These are phyloP conservation scores for Boletus eberwhitei DNA, from an alignment of 768 basidiomycete genomes.

Conservation along the genomic window DNA sequence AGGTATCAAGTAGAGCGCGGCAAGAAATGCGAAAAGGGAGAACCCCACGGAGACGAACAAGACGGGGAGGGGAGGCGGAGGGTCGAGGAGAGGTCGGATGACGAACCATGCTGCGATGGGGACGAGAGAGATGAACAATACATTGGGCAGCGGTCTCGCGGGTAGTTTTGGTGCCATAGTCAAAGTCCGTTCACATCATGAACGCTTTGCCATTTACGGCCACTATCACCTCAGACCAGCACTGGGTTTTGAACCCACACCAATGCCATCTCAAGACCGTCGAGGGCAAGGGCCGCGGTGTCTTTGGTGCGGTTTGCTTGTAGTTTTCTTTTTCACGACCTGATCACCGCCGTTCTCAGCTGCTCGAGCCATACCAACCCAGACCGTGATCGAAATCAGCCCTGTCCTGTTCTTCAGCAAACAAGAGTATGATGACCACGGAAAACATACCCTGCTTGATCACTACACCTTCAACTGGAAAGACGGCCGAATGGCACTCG, in stretches of 20 bases:
- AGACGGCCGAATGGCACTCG: constrained; percentile 72
- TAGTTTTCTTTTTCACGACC: not conserved
- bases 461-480: constrained; percentile 77
- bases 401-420: constrained; percentile 77
- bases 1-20: constrained; percentile 78
- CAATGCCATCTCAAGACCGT: constrained; percentile 46
- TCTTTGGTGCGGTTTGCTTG: constrained; percentile 49
- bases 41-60: constrained; percentile 81
- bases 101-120: constrained; percentile 76
- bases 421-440: constrained; percentile 67
- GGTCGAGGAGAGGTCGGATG: constrained; percentile 65
- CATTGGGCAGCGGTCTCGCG: constrained; percentile 49
- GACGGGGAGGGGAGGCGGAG: constrained; percentile 64
- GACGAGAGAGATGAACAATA: constrained; percentile 55
- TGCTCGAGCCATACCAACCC: constrained; percentile 36
- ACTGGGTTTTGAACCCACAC: constrained; percentile 39
- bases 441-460: constrained; percentile 62
- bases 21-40: constrained; percentile 77
- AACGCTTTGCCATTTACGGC: constrained; percentile 10
- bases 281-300: constrained; percentile 55
- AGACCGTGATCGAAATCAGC: constrained; percentile 75
- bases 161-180: constrained; percentile 24
- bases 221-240: not conserved
- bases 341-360: constrained; percentile 31
- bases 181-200: not conserved